Evolutionary conservation across 257 asterid species (phyloP).

Genomic region (Agastache rugosa): DNA sequence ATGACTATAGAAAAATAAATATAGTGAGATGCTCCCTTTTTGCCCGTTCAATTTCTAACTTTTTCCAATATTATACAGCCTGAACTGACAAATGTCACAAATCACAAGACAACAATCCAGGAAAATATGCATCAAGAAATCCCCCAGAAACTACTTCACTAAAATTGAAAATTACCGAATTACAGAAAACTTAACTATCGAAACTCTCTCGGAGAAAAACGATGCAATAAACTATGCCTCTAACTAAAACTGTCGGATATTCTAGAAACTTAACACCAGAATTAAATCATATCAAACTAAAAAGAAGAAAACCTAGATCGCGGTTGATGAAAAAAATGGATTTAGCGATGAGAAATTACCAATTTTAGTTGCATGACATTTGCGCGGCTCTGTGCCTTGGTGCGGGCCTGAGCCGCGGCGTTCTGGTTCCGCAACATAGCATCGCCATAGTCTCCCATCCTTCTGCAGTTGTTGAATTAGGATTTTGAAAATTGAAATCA

Average conservation of each 20-base stretch:
- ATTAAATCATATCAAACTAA: background rate
- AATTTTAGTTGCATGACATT: conserved; percentile 94
- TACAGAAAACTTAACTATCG: background rate
- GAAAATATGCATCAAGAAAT: background rate
- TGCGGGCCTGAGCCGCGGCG: conserved; percentile 94
- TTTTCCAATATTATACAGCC: background rate
- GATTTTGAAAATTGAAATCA: conserved; percentile 29
- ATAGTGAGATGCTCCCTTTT: background rate
- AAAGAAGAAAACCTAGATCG: conserved; percentile 11
- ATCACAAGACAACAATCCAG: conserved; percentile 10
- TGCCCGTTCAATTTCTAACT: background rate
- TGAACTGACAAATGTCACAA: background rate
- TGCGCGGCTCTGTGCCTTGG: conserved; percentile 93
- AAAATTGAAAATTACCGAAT: background rate
- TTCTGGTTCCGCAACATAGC: conserved; percentile 88
- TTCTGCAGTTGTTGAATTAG: conserved; percentile 33
- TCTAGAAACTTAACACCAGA: conserved; percentile 7
- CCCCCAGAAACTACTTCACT: background rate
- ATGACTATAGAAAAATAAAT: background rate
- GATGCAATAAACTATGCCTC: background rate
- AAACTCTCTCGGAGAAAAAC: background rate
- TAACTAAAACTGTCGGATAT: conserved; percentile 5
- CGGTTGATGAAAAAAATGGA: conserved; percentile 17
- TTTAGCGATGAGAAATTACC: conserved; percentile 43
- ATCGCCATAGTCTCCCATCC: conserved; percentile 90